Evolutionary conservation across 352 stramenopile species (phyloP), one percentile per base, ranked within the genome.

Genomic region (Blastocystis sp.): DNA sequence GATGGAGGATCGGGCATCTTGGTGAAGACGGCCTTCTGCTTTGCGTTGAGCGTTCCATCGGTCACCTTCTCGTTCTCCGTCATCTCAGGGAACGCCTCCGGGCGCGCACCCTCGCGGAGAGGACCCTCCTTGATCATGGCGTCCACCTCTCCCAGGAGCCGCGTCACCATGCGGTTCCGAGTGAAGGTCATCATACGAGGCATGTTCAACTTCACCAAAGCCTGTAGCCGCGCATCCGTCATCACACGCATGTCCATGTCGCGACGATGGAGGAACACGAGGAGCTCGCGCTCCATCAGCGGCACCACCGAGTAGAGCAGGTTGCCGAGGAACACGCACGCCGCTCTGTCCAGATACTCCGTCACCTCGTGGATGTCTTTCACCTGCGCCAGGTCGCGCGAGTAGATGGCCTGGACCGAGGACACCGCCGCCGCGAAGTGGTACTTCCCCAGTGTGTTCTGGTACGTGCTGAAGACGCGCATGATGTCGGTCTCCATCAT

Each of bases 41-140:
- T 4, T 7, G 21, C 44, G 18, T 42, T 78, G 9, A 78, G n/a
- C 32, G 32, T 21, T 4, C 67, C 67, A 29, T 61, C 42, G 4
- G 48, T 29, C 1, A 78, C 44, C 42, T 61, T 57, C 46, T 78
- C 67, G 42, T 78, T 78, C 51, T 56, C 67, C 9, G 67, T 78
- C 42, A 78, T 78, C 14, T 61, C 67, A 4, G 21, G 34, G 21
- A 42, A 4, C 3, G 21, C 9, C 48, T 38, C 14, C 9, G 57
- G 36, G n/a, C 36, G 16, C 6, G 36, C 21, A 11, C 40, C 21
- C 21, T 78, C 32, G 6, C 27, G 18, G n/a, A 59, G 24, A 16
- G 32, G 21, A 7, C 4, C 16, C 27, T 78, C 34, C 14, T 78
- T 27, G 36, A 32, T n/a, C 32, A 46, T 73, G 3, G 3, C 18